Evolutionary conservation across 2,329 filamentous ascomycete species (phyloP).

Genomic region (Colletotrichum viniferum): DNA sequence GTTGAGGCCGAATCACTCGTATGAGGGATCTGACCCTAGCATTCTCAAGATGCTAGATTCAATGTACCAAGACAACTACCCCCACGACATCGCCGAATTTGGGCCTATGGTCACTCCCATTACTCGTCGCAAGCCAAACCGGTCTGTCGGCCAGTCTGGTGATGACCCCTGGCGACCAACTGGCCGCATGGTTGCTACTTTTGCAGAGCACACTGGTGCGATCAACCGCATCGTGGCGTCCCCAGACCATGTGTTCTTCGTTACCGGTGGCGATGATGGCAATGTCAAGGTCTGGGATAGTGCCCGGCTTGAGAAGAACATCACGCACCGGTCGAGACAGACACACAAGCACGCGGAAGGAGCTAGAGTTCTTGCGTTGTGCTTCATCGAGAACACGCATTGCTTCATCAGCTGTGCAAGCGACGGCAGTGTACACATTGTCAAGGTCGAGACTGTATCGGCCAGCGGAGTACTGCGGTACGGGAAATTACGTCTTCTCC

Average conservation of each 20-base stretch:
- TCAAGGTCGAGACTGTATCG: slow-evolving; percentile 70
- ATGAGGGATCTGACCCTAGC: slow-evolving; percentile 77
- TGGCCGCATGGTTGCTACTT: slow-evolving; percentile 83
- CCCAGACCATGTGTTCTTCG: slow-evolving; percentile 92
- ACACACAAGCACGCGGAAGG: slow-evolving; percentile 78
- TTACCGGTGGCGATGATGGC: slow-evolving; percentile 92
- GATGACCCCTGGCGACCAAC: slow-evolving; percentile 80
- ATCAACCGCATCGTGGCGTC: slow-evolving; percentile 83
- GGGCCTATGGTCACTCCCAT: slow-evolving; percentile 80
- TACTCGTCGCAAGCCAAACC: slow-evolving; percentile 55
- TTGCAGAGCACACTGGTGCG: slow-evolving; percentile 83
- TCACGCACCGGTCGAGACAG: slow-evolving; percentile 85
- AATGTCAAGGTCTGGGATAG: slow-evolving; percentile 94
- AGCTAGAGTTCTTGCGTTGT: slow-evolving; percentile 78
- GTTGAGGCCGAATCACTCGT: slow-evolving; percentile 69
- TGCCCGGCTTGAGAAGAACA: slow-evolving; percentile 85
- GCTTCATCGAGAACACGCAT: slow-evolving; percentile 93
- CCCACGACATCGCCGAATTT: slow-evolving; percentile 70
- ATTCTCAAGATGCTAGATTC: slow-evolving; percentile 78
- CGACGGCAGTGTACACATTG: slow-evolving; percentile 88
- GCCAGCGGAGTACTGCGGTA: slow-evolving; percentile 68
- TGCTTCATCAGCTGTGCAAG: slow-evolving; percentile 90
- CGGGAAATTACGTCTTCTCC: slow-evolving; percentile 75
- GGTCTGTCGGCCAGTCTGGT: slow-evolving; percentile 53
- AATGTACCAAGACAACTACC: slow-evolving; percentile 78